phyloP scores from a whole-genome alignment of 306 rosid genomes.

The Purshia tridentata region DNA sequence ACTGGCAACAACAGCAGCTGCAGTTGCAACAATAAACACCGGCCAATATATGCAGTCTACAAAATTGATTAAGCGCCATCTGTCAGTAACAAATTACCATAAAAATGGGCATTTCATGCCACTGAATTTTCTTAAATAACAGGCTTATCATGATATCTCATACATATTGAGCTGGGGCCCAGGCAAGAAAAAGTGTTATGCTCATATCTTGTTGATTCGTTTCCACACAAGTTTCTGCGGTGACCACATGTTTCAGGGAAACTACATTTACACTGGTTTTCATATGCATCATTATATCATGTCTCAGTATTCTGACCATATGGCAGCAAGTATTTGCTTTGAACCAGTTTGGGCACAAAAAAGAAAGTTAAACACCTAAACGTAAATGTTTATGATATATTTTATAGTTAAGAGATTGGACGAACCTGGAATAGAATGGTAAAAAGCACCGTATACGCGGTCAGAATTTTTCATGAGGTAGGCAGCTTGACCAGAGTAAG shows the following conservation, averaged over 20 bases:
- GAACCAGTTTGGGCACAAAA: neutral
- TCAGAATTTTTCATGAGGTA: constrained; percentile 42
- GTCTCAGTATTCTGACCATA: neutral
- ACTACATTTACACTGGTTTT: neutral
- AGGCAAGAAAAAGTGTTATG: neutral
- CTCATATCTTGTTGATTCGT: neutral
- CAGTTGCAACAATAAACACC: constrained; percentile 87
- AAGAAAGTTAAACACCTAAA: neutral
- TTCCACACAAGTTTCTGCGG: neutral
- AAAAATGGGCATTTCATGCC: neutral
- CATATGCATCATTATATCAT: neutral
- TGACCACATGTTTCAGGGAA: neutral
- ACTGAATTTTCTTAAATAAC: neutral
- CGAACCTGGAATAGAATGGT: constrained; percentile 94
- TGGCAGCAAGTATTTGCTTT: neutral
- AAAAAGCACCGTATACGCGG: constrained; percentile 65
- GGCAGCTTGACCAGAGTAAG: constrained; percentile 22
- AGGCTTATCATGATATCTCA: neutral
- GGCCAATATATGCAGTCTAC: constrained; percentile 91
- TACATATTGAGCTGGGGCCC: neutral
- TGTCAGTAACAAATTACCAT: constrained; percentile 11
- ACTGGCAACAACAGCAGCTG: constrained; percentile 93
- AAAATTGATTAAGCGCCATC: constrained; percentile 32
- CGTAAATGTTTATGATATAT: neutral
- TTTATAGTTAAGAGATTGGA: constrained; percentile 1